Evolutionary conservation across 306 rosid species (phyloP).

Genomic region (Pyrus bretschneideri): DNA sequence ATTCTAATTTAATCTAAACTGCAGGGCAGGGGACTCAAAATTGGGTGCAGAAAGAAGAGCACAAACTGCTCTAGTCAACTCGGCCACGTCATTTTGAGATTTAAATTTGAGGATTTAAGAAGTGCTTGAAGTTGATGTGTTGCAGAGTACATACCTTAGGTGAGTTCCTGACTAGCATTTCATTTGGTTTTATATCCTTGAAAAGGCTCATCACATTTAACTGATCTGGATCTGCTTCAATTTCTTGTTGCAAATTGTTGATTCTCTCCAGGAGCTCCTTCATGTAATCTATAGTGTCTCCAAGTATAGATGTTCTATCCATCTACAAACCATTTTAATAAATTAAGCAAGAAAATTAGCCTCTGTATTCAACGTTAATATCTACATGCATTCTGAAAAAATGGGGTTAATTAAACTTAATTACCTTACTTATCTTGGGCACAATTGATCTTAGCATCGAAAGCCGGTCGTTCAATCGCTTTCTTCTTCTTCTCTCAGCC

Average conservation of each 20-base stretch:
- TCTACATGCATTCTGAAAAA: not conserved
- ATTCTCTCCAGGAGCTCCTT: conserved; percentile 81
- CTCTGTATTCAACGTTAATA: not conserved
- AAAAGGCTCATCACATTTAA: conserved; percentile 26
- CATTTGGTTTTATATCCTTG: conserved; percentile 60
- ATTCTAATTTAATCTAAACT: not conserved
- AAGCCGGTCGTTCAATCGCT: conserved; percentile 79
- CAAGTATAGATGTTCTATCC: conserved; percentile 95
- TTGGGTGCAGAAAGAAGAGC: not conserved
- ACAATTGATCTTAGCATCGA: conserved; percentile 95
- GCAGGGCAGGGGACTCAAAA: not conserved
- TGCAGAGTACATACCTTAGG: conserved; percentile 53
- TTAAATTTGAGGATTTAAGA: not conserved
- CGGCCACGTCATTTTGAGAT: not conserved
- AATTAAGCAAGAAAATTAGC: conserved; percentile 8
- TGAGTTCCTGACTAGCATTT: conserved; percentile 56
- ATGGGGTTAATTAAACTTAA: not conserved
- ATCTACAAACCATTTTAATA: conserved; percentile 33
- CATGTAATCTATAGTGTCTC: conserved; percentile 94
- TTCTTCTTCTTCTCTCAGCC: conserved; percentile 92
- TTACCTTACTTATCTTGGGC: conserved; percentile 93
- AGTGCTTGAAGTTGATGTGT: not conserved
- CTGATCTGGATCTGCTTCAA: conserved; percentile 36
- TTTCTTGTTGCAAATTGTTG: conserved; percentile 50
- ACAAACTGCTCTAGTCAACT: not conserved